Percentiles rank a stretch among this genome's conserved stretches.
phyloP scores from a whole-genome alignment of 441 rosid species.

The Viola pubescens region DNA sequence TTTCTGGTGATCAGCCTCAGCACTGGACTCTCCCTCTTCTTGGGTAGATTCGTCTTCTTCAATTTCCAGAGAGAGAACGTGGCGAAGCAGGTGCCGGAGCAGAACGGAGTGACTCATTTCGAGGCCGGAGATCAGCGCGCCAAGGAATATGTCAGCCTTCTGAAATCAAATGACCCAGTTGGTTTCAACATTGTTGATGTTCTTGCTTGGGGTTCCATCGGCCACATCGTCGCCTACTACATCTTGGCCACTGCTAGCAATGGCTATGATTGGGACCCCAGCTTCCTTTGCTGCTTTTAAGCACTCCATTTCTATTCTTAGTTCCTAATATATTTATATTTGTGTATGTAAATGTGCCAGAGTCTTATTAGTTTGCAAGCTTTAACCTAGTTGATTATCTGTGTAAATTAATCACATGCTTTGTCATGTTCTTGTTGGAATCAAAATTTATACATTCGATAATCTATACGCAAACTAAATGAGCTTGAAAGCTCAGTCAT shows the following conservation, averaged over 20 bases:
- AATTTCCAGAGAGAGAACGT: slow-evolving; percentile 97
- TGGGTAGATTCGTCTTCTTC: slow-evolving; percentile 94
- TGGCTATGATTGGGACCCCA: slow-evolving; percentile 63
- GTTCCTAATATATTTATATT: background rate
- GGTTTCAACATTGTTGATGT: slow-evolving; percentile 96
- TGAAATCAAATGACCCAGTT: slow-evolving; percentile 89
- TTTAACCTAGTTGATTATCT: no score
- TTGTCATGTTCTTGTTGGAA: no score
- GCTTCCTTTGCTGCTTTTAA: slow-evolving; percentile 29
- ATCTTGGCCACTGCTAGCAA: slow-evolving; percentile 93
- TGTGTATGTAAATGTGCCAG: no score
- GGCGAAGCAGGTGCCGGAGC: slow-evolving; percentile 94
- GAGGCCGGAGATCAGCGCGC: slow-evolving; percentile 94
- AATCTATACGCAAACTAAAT: no score
- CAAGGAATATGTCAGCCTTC: slow-evolving; percentile 81
- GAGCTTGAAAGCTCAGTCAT: no score
- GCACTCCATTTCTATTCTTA: background rate
- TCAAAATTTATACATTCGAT: no score
- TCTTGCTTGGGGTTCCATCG: slow-evolving; percentile 96
- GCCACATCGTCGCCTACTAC: slow-evolving; percentile 93
- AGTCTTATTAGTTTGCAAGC: no score
- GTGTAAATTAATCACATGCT: no score
- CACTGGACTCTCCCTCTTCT: slow-evolving; percentile 87
- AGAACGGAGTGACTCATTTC: slow-evolving; percentile 82
- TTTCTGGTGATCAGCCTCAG: slow-evolving; percentile 77